These are phyloP conservation scores for Paraphaeosphaeria sporulosa DNA, from an alignment of 2,329 filamentous ascomycete species.

Conservation along the genomic window DNA sequence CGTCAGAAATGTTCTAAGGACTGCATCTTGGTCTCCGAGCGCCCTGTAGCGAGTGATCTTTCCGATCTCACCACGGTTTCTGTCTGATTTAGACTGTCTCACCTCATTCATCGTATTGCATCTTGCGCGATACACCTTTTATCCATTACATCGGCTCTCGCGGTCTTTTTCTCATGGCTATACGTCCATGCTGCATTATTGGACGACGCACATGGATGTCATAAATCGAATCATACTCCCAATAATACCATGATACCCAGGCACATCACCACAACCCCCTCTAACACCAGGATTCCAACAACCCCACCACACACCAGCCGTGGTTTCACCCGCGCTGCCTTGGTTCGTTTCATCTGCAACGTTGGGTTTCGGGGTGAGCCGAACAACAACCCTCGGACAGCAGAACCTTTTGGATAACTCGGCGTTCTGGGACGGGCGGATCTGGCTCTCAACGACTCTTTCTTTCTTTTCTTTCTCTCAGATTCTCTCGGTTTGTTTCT, in stretches of 20 bases:
- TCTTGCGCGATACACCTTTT: background rate
- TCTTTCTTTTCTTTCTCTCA: too few relatives aligned
- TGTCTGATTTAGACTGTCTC: background rate
- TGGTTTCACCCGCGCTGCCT: background rate
- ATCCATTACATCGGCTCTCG: background rate
- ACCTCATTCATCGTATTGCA: background rate
- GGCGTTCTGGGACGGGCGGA: background rate
- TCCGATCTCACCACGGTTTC: background rate
- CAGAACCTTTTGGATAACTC: background rate
- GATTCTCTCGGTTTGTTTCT: too few relatives aligned
- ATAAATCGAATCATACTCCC: background rate
- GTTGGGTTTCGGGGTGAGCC: background rate
- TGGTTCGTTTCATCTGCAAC: background rate
- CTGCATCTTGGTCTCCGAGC: background rate
- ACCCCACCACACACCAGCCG: background rate
- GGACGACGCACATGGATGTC: background rate
- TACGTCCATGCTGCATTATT: background rate
- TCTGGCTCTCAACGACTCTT: too few relatives aligned
- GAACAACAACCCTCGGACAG: background rate
- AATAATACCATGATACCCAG: background rate
- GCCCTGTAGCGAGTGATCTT: background rate
- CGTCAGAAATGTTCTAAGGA: background rate
- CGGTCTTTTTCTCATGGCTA: background rate
- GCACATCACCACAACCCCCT: background rate
- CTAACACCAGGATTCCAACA: background rate